Evolutionary conservation across 768 basidiomycete species (phyloP).

Genomic region (Dioszegia crocea): DNA sequence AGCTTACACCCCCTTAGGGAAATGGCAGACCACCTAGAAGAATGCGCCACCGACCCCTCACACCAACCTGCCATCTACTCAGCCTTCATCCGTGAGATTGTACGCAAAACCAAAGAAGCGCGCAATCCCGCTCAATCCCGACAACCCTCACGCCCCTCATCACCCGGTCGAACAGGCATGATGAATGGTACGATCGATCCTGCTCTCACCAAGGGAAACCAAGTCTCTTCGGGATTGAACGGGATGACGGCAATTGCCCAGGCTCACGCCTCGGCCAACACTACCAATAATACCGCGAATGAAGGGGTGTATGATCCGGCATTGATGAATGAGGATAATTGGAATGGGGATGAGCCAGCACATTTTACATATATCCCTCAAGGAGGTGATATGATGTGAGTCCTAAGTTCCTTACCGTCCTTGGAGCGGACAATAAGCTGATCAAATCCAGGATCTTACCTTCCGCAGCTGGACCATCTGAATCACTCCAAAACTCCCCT

Average conservation of each 20-base stretch:
- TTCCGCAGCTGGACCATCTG: slow-evolving; percentile 38
- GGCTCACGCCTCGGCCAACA: not conserved
- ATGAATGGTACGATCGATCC: slow-evolving; percentile 10
- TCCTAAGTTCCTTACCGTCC: not conserved
- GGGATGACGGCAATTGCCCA: not conserved
- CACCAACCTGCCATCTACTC: slow-evolving; percentile 92
- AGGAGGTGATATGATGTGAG: slow-evolving; percentile 47
- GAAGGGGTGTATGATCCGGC: slow-evolving; percentile 29
- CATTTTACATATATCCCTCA: slow-evolving; percentile 43
- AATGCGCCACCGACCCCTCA: slow-evolving; percentile 66
- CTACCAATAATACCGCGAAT: too few species aligned
- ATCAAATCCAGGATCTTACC: slow-evolving; percentile 35
- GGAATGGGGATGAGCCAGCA: slow-evolving; percentile 4
- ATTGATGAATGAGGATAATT: slow-evolving; percentile 22
- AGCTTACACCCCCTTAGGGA: slow-evolving; percentile 75
- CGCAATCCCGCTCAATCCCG: slow-evolving; percentile 7
- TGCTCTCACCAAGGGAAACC: not conserved
- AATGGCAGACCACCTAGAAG: slow-evolving; percentile 74
- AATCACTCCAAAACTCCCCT: slow-evolving; percentile 34
- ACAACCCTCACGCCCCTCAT: not conserved
- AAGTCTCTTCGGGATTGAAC: not conserved
- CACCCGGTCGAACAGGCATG: not conserved
- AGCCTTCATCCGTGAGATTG: slow-evolving; percentile 70
- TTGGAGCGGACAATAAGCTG: not conserved
- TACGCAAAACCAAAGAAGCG: slow-evolving; percentile 37